Evolutionary conservation across 2,329 filamentous ascomycete species (phyloP), one percentile per base, ranked within the genome.

Genomic region (Neofusicoccum ribis): DNA sequence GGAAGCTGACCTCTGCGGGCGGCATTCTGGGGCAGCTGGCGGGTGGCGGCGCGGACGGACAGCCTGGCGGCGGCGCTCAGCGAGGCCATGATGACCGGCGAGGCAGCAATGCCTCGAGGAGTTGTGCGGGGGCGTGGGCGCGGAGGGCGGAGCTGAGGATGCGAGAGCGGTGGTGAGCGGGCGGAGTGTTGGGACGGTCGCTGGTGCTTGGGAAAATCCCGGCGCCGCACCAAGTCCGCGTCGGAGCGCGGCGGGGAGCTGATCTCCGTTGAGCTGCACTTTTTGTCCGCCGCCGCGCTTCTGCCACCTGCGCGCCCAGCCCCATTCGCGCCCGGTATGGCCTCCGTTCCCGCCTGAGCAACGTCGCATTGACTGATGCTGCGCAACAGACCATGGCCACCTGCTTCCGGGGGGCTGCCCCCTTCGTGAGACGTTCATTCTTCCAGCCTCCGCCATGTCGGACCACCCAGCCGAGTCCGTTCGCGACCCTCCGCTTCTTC

Each of bases 31-130:
- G 83, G 79, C 69, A 86, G 76, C 75, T 84, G 82, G 70, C 84
- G 81, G 70, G 82, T 77, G 56, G 84, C 83, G 74, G 88, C 80
- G 73, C 88, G 84, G 71, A 84, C 84, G 68, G 88, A 89, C 70
- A 87, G 78, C 73, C 88, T 87, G 78, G 85, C 89, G 74, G 84
- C 86, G 75, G 85, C 81, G 75, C 84, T 83, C 74, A 91, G 81
- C 72, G 88, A 89, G 76, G 88, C 88, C 89, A 91, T 91, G 12
- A 20, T 60, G 63, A 65, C 63, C 63, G 49, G 47, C 34, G 52
- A 65, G 63, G 63, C 63, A 41, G 27, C 63, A 60, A 60, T 65
- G 63, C 63, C 63, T 65, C 63, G 14, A 36, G 56, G 47, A 23
- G 36, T 36, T 64, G 51, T 11, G 27, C 37, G 34, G 27, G 23